A percentile compares a stretch with the other conserved stretches of the same genome.
These are phyloP conservation scores for Suhomyces choctaworum DNA, from an alignment of 1,139 yeast species.

Conservation along the genomic window DNA sequence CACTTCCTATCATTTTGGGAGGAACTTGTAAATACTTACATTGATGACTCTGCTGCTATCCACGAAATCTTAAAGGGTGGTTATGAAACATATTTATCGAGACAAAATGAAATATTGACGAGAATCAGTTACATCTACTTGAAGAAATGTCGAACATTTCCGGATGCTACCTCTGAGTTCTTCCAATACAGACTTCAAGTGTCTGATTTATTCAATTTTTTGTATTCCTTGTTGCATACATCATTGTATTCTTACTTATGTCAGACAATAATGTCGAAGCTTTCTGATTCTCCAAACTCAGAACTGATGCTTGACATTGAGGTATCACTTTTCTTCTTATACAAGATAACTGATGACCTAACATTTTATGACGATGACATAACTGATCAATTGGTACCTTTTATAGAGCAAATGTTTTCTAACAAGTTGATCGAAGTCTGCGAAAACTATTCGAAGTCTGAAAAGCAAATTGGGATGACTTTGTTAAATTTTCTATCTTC, in stretches of 20 bases:
- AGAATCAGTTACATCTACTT: slow-evolving; percentile 59
- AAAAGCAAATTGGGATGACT: slow-evolving; percentile 26
- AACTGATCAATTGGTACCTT: slow-evolving; percentile 26
- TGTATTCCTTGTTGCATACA: slow-evolving; percentile 64
- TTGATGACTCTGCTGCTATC: slow-evolving; percentile 54
- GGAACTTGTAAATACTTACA: slow-evolving; percentile 62
- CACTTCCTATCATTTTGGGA: slow-evolving; percentile 81
- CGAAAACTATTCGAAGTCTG: slow-evolving; percentile 13
- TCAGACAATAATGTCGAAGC: slow-evolving; percentile 8
- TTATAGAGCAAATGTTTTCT: slow-evolving; percentile 27
- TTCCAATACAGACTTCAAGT: slow-evolving; percentile 68
- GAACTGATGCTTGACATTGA: slow-evolving; percentile 49
- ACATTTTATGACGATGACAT: slow-evolving; percentile 43
- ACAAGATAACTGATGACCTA: slow-evolving; percentile 52
- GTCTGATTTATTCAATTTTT: slow-evolving; percentile 69
- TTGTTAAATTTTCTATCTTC: slow-evolving; percentile 55
- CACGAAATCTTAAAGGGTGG: slow-evolving; percentile 29
- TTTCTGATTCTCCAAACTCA: neutral
- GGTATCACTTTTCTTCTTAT: slow-evolving; percentile 54
- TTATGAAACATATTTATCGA: slow-evolving; percentile 23
- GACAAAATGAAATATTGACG: slow-evolving; percentile 40
- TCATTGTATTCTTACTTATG: slow-evolving; percentile 40
- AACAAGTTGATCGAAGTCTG: slow-evolving; percentile 27
- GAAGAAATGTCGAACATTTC: slow-evolving; percentile 49
- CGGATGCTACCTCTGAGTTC: slow-evolving; percentile 48